Percentiles rank a stretch among this genome's conserved stretches.
Evolutionary conservation across 805 yeast species (phyloP).

Genomic region (Helenozyma baotianmanensis): DNA sequence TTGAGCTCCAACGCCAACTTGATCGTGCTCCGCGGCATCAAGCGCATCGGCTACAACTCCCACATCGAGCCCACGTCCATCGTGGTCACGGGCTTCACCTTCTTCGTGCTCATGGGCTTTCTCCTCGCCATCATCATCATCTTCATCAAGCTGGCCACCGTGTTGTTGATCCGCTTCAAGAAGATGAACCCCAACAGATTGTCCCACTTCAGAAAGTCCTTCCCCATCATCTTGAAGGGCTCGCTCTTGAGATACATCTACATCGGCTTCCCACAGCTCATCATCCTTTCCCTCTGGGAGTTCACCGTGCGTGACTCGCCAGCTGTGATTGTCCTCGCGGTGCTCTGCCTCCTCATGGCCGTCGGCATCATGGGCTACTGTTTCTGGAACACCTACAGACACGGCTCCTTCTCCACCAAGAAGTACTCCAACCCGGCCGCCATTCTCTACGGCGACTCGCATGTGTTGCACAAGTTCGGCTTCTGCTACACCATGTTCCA

Average conservation of each 20-base stretch:
- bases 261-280: slow-evolving; percentile 81
- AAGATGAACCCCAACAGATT: slow-evolving; percentile 48
- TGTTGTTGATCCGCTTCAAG: slow-evolving; percentile 43
- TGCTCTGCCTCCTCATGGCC: slow-evolving; percentile 60
- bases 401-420: slow-evolving; percentile 59
- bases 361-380: slow-evolving; percentile 61
- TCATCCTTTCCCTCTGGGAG: slow-evolving; percentile 82
- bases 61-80: slow-evolving; percentile 78
- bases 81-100: slow-evolving; percentile 83
- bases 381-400: slow-evolving; percentile 54
- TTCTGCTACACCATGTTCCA: slow-evolving; percentile 86
- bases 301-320: slow-evolving; percentile 78
- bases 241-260: slow-evolving; percentile 71
- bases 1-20: slow-evolving; percentile 52
- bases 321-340: slow-evolving; percentile 81
- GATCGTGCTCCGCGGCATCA: slow-evolving; percentile 77
- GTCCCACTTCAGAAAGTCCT: slow-evolving; percentile 47
- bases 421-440: slow-evolving; percentile 81
- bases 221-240: slow-evolving; percentile 67
- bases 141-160: slow-evolving; percentile 46
- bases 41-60: slow-evolving; percentile 73
- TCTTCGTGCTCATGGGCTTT: slow-evolving; percentile 73
- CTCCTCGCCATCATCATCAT: slow-evolving; percentile 61
- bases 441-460: slow-evolving; percentile 71
- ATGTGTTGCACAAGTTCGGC: slow-evolving; percentile 73